A percentile compares a stretch with the other conserved stretches of the same genome.
These are phyloP conservation scores for Pythium myriotylum DNA, from an alignment of 352 stramenopile genomes.

Conservation along the genomic window DNA sequence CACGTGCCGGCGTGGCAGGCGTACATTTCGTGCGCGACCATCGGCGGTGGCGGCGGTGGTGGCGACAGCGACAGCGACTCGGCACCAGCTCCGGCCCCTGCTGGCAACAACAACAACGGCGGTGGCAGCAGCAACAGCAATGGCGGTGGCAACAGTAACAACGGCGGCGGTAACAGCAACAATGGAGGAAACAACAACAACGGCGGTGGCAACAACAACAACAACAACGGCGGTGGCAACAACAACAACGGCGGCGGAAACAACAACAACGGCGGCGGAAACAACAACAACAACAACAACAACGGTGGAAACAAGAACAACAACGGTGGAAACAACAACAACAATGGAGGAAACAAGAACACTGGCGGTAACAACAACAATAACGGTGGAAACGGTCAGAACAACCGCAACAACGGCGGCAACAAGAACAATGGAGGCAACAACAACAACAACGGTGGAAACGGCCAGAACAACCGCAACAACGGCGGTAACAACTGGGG, in stretches of 20 bases:
- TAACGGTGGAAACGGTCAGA: neutral
- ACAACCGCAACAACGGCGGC: neutral
- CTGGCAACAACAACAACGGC: slow-evolving; percentile 2
- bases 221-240: neutral
- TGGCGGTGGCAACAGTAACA: neutral
- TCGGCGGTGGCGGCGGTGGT: neutral
- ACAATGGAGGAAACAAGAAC: neutral
- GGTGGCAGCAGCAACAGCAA: neutral
- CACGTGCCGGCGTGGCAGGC: neutral
- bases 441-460: neutral
- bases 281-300: slow-evolving; percentile 8
- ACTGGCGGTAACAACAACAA: neutral
- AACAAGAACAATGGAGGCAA: neutral
- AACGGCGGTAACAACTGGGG: slow-evolving; percentile 1
- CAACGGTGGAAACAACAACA: neutral
- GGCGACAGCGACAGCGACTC: no score
- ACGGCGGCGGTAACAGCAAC: neutral
- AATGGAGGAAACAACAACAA: neutral
- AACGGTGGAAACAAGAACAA: neutral
- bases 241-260: neutral
- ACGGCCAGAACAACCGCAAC: no score
- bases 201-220: neutral
- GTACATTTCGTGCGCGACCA: neutral
- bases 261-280: neutral
- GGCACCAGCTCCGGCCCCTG: neutral